Evolutionary conservation across 768 basidiomycete genomes (phyloP).

Genomic region (Boletales sp.): DNA sequence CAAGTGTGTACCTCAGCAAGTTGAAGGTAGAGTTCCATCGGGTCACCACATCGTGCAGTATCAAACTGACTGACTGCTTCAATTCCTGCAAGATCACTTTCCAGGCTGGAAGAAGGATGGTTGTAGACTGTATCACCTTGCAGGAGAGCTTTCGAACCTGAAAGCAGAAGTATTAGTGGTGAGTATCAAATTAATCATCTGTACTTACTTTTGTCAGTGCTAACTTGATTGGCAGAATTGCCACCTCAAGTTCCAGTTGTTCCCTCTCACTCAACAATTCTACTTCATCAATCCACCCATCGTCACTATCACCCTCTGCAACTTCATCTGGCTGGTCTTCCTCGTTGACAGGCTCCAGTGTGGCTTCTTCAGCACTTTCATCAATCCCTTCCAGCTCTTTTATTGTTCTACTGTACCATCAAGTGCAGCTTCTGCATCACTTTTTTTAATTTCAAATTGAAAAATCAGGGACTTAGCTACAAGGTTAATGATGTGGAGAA

Average conservation of each 20-base stretch:
- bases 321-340: too few relatives aligned
- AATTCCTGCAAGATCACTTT: neutral
- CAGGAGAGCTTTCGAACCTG: conserved; percentile 11
- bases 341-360: too few relatives aligned
- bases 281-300: too few relatives aligned
- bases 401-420: too few relatives aligned
- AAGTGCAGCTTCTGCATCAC: too few relatives aligned
- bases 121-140: conserved; percentile 20
- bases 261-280: too few relatives aligned
- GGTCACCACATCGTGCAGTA: conserved; percentile 15
- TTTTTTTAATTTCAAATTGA: conserved; percentile 31
- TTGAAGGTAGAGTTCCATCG: conserved; percentile 21
- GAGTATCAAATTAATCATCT: too few relatives aligned
- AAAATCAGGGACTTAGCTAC: conserved; percentile 31
- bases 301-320: too few relatives aligned
- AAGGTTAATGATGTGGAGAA: conserved; percentile 20
- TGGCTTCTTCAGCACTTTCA: too few relatives aligned
- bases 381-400: too few relatives aligned
- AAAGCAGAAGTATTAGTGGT: too few relatives aligned
- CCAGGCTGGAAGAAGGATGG: conserved; percentile 23
- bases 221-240: neutral
- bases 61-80: neutral
- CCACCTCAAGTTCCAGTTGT: too few relatives aligned
- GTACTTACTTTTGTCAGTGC: conserved; percentile 5
- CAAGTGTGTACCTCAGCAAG: conserved; percentile 17